These are phyloP conservation scores for Wickerhamomyces rabaulensis DNA, from an alignment of 805 yeast species.

Conservation along the genomic window DNA sequence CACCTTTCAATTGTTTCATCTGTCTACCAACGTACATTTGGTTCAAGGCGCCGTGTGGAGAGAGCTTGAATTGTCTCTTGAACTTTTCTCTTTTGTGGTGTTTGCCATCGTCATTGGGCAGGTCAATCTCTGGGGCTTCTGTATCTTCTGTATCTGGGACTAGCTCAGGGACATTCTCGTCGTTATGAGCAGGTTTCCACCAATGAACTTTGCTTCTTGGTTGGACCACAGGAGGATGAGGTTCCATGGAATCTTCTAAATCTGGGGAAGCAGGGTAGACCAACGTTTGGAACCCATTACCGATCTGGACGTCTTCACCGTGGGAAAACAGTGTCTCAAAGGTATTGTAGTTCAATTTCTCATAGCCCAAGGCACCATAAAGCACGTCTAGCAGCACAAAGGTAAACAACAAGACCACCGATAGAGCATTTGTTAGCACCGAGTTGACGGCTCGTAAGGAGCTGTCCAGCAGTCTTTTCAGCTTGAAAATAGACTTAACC, in stretches of 20 bases:
- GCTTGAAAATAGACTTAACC: background rate
- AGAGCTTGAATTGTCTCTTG: background rate
- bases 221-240: background rate
- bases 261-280: background rate
- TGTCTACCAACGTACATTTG: background rate
- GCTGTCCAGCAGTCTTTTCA: background rate
- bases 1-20: background rate
- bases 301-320: background rate
- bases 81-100: background rate
- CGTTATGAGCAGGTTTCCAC: background rate
- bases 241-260: background rate
- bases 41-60: background rate
- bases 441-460: background rate
- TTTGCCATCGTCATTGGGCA: background rate
- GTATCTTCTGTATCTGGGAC: background rate
- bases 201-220: background rate
- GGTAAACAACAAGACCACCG: background rate
- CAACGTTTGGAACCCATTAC: background rate
- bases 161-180: too few relatives aligned
- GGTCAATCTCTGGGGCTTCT: background rate
- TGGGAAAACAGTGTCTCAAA: background rate
- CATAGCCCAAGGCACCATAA: background rate
- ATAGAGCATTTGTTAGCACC: background rate
- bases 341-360: background rate
- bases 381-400: background rate